phyloP scores from a whole-genome alignment of 345 rosid genomes.

The Balakata baccata region DNA sequence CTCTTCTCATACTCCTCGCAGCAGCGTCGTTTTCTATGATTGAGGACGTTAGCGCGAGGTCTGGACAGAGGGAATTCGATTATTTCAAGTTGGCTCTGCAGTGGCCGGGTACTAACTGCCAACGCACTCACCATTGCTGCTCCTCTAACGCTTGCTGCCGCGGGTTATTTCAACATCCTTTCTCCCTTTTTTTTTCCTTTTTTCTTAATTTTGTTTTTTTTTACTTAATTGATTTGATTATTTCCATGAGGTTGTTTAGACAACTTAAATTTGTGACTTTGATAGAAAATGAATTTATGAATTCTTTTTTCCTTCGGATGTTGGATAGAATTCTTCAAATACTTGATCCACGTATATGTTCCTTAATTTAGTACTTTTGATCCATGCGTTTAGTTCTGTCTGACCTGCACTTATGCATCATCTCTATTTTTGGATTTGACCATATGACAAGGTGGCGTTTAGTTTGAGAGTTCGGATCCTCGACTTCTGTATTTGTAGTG shows the following conservation, averaged over 20 bases:
- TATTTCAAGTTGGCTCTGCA: constrained; percentile 75
- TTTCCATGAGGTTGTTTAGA: background rate
- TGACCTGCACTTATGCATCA: background rate
- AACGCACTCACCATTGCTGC: constrained; percentile 72
- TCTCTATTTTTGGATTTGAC: background rate
- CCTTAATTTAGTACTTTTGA: background rate
- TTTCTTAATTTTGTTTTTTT: background rate
- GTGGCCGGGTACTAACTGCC: constrained; percentile 89
- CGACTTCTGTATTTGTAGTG: background rate
- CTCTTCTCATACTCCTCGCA: background rate
- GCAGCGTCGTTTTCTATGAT: constrained; percentile 14
- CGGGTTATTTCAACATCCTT: constrained; percentile 32
- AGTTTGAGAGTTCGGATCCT: background rate
- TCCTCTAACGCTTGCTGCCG: constrained; percentile 80
- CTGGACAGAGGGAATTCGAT: constrained; percentile 75
- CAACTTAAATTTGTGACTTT: background rate
- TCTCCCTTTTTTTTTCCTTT: background rate
- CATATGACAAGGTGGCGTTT: background rate
- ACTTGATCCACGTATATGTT: background rate
- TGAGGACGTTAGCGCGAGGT: constrained; percentile 5
- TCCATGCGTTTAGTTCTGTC: background rate
- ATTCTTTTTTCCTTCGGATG: background rate
- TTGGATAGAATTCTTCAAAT: background rate
- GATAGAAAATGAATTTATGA: background rate
- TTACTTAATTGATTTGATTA: background rate